Base-by-base conservation (phyloP, 768 basidiomycete genomes). In the Boletellus ananas region DNA sequence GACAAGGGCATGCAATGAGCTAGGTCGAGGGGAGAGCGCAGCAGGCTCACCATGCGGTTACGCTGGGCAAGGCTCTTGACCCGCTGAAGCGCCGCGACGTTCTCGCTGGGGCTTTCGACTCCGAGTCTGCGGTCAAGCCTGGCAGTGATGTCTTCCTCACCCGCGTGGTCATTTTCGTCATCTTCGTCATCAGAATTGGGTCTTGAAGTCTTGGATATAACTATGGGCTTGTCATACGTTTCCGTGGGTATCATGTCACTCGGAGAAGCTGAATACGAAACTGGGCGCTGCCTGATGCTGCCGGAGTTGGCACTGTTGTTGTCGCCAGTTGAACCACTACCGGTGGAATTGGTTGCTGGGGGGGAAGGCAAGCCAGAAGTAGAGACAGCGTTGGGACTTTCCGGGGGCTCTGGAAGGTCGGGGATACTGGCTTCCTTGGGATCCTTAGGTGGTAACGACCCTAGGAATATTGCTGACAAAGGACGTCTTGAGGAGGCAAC, bases 301-400 rank as follows among this genome's bases (percentile, higher is more conserved):
- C 73, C 74, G 45, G 69, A 66, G 51, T 64, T 65, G 6, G 66
- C 69, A 52, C 74, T 77, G 45, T 67, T 72, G 40, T 77, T 77
- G 68, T 83, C 83, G 37, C 83, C 84, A 4, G 80, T 83, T 58
- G 86, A 87, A 34, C 86, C 85, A 65, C 87, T 89, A 31, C 85
- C 87, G 2, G 87, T 90, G 11, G 88, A 90, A 62, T 90, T 90
- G 17, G 90, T 88, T 23, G 87, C 88, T 37, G 90, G 90, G 0
- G 90, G 90, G 20, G 87, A 90, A 1, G 90, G 89, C 6, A 91
- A 65, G 6, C 89, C 88, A 6, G 86, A 87, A 49, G 74, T 64
- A 4, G 81, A 75, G 50, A 74, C 65, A 31, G 75, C 69, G 20
- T 71, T 73, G 11, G 84, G 83, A 54, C 81, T 85, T n/a, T 68